phyloP scores from a whole-genome alignment of 1,284 basidiomycete genomes.

The Naganishia liquefaciens region DNA sequence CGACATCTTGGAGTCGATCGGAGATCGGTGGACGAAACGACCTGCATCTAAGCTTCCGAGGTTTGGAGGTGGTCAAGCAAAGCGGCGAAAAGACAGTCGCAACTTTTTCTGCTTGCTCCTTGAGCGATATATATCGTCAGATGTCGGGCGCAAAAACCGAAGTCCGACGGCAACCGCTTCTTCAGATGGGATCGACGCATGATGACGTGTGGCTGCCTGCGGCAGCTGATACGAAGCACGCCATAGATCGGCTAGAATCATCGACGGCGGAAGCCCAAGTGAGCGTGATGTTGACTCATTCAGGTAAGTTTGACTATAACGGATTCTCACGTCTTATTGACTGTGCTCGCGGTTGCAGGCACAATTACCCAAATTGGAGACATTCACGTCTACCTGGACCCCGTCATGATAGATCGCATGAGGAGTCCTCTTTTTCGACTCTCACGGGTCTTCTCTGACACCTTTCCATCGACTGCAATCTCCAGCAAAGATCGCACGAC shows the following conservation, averaged over 20 bases:
- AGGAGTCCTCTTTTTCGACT: background rate
- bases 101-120: background rate
- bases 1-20: background rate
- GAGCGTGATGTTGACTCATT: background rate
- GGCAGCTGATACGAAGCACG: background rate
- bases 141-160: too few species aligned
- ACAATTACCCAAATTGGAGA: slow-evolving; percentile 58
- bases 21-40: background rate
- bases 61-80: background rate
- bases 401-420: slow-evolving; percentile 58
- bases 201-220: slow-evolving; percentile 6
- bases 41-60: background rate
- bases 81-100: background rate
- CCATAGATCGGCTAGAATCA: background rate
- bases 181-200: background rate
- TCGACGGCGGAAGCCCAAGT: background rate
- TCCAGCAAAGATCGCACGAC: background rate
- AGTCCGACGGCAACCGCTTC: background rate
- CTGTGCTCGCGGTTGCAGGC: background rate
- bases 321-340: background rate
- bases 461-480: background rate
- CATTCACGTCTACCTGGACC: slow-evolving; percentile 72
- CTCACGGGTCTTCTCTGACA: too few species aligned
- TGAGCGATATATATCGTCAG: slow-evolving; percentile 3
- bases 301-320: background rate